Conservation (phyloP, 2,329 filamentous ascomycete genomes). For the Sporothrix phasma region DNA sequence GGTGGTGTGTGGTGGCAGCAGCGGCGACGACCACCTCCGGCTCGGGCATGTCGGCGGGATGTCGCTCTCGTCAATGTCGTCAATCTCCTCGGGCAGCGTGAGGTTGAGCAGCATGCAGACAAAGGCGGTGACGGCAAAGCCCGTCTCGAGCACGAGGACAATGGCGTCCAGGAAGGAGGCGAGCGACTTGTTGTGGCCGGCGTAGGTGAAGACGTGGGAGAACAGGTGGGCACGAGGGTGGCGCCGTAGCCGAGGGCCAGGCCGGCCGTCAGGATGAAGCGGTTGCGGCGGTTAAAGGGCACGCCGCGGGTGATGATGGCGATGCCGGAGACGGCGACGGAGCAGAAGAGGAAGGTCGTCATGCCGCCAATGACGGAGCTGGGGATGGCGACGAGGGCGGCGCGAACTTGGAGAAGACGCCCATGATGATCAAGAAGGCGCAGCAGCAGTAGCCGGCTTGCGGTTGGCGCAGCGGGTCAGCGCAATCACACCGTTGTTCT, state of each 20-base stretch:
- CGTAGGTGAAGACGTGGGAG: slow-evolving; percentile 60
- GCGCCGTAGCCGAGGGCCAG: slow-evolving; percentile 64
- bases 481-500: slow-evolving; percentile 79
- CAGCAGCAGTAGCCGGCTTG: slow-evolving; percentile 70
- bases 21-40: not conserved
- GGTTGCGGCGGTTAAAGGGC: slow-evolving; percentile 66
- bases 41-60: slow-evolving; percentile 12
- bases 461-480: slow-evolving; percentile 74
- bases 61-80: slow-evolving; percentile 46
- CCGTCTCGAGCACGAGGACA: slow-evolving; percentile 61
- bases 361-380: slow-evolving; percentile 56
- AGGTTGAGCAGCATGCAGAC: slow-evolving; percentile 66
- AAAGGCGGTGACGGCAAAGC: slow-evolving; percentile 65
- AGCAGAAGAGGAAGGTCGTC: slow-evolving; percentile 71
- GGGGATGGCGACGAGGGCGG: slow-evolving; percentile 67
- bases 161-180: slow-evolving; percentile 68
- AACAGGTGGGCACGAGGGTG: slow-evolving; percentile 58
- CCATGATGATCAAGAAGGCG: slow-evolving; percentile 70
- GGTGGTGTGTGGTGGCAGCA: too few relatives aligned
- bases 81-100: slow-evolving; percentile 62
- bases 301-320: slow-evolving; percentile 61
- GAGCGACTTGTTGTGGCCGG: slow-evolving; percentile 55
- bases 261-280: slow-evolving; percentile 71
- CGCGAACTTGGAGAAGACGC: slow-evolving; percentile 74
- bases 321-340: slow-evolving; percentile 68